Evolutionary conservation across 352 stramenopile species (phyloP).

Genomic region (Phytophthora multivora): DNA sequence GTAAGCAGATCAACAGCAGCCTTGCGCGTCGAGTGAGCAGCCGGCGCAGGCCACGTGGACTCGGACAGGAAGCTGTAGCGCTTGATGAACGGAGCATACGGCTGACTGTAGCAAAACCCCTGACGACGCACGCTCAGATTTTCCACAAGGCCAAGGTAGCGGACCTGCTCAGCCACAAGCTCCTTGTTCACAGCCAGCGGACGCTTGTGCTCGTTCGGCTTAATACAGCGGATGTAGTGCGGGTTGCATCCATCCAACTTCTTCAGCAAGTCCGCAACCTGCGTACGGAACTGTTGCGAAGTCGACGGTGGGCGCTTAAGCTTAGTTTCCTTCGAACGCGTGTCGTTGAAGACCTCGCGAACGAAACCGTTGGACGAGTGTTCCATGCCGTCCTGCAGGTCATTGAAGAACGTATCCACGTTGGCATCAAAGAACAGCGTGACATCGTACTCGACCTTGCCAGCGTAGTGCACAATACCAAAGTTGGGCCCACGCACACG

Average conservation of each 20-base stretch:
- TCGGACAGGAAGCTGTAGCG: conserved; percentile 86
- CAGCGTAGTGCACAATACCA: conserved; percentile 84
- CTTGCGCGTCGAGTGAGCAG: conserved; percentile 75
- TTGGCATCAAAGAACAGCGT: conserved; percentile 87
- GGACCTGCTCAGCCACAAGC: conserved; percentile 78
- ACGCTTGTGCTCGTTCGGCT: conserved; percentile 89
- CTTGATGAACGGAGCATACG: conserved; percentile 82
- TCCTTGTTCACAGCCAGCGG: conserved; percentile 68
- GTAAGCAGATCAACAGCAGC: conserved; percentile 77
- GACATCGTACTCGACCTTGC: conserved; percentile 89
- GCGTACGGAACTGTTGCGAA: conserved; percentile 82
- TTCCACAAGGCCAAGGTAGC: conserved; percentile 83
- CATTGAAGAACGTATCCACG: conserved; percentile 87
- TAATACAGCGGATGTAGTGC: conserved; percentile 93
- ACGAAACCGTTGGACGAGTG: conserved; percentile 77
- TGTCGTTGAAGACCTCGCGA: conserved; percentile 83
- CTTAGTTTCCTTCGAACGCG: conserved; percentile 75
- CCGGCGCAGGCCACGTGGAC: conserved; percentile 70
- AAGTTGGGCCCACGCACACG: conserved; percentile 77
- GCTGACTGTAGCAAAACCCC: conserved; percentile 85
- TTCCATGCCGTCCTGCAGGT: conserved; percentile 75
- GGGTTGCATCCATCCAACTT: conserved; percentile 89
- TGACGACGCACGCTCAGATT: conserved; percentile 85
- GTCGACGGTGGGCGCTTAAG: conserved; percentile 85
- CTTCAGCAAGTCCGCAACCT: conserved; percentile 82